Percentiles rank a stretch among this genome's conserved stretches.
These are phyloP conservation scores for Starmerella bacillaris DNA, from an alignment of 805 yeast species.

Conservation along the genomic window DNA sequence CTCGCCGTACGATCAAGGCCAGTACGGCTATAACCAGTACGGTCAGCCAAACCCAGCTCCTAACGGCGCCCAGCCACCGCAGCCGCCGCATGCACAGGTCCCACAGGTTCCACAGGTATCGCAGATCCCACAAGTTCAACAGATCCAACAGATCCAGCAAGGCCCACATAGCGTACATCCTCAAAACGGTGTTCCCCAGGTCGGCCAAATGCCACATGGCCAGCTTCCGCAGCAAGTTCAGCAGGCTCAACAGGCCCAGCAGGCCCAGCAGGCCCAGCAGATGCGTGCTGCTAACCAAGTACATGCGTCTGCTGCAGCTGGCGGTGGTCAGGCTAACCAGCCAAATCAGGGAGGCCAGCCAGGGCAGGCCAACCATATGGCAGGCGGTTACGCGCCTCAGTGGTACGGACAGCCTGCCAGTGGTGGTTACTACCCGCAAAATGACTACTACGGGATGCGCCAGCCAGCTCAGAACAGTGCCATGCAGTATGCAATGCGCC, in stretches of 20 bases:
- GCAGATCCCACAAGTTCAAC: not conserved
- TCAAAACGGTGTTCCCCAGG: not conserved
- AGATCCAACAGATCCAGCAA: not conserved
- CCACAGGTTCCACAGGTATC: not conserved
- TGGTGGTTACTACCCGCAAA: not conserved
- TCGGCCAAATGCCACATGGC: not conserved
- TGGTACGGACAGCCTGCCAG: not conserved
- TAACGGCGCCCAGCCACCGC: constrained; percentile 6
- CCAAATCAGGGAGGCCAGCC: too few species aligned
- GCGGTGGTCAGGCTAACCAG: not conserved
- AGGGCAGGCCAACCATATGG: too few species aligned
- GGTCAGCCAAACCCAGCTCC: not conserved
- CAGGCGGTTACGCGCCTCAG: not conserved
- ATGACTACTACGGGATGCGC: not conserved
- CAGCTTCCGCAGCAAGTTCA: not conserved
- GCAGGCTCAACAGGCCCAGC: not conserved
- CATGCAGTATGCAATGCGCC: not conserved
- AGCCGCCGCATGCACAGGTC: constrained; percentile 3
- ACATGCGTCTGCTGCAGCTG: not conserved
- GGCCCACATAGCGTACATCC: not conserved
- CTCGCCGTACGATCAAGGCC: constrained; percentile 4
- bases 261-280: constrained; percentile 1
- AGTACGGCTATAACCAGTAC: constrained; percentile 5
- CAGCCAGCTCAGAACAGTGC: not conserved
- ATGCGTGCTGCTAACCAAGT: constrained; percentile 5